Evolutionary conservation across 805 yeast genomes (phyloP).

Genomic region (Diddensiella transvaalensis): DNA sequence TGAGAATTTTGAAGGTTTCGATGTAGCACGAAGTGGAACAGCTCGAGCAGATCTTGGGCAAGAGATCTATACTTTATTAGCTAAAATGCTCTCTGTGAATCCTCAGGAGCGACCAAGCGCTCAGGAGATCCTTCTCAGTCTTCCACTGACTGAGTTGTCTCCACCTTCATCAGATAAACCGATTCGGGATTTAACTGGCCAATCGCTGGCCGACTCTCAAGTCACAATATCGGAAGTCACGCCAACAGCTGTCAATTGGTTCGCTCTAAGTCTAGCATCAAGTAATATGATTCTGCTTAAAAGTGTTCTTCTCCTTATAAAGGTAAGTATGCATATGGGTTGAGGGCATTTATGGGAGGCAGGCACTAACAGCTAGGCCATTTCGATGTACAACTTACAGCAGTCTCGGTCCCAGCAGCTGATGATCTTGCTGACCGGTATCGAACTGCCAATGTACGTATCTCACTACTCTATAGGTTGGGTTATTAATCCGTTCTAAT

Average conservation of each 20-base stretch:
- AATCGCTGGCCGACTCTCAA: too few relatives aligned
- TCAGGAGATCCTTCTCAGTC: constrained; percentile 33
- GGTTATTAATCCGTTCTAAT: too few relatives aligned
- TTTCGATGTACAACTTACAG: not conserved
- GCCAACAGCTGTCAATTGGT: too few relatives aligned
- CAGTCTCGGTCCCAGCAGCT: not conserved
- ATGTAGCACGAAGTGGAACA: constrained; percentile 19
- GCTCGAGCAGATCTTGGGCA: constrained; percentile 28
- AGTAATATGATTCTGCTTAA: not conserved
- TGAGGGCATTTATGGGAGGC: not conserved
- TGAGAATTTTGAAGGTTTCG: constrained; percentile 31
- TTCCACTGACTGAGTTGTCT: not conserved
- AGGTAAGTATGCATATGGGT: not conserved
- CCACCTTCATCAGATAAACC: not conserved
- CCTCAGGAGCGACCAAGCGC: constrained; percentile 44
- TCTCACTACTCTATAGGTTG: too few relatives aligned
- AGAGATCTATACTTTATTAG: constrained; percentile 38
- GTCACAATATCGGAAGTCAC: too few relatives aligned
- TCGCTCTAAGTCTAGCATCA: too few relatives aligned
- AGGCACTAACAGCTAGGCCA: too few relatives aligned
- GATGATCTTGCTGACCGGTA: constrained; percentile 4
- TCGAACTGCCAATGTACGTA: constrained; percentile 9
- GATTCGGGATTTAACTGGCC: not conserved
- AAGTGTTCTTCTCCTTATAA: not conserved
- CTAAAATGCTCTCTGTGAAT: constrained; percentile 36